Evolutionary conservation across 441 rosid species (phyloP).

Genomic region (Pelargonium fulgidum): DNA sequence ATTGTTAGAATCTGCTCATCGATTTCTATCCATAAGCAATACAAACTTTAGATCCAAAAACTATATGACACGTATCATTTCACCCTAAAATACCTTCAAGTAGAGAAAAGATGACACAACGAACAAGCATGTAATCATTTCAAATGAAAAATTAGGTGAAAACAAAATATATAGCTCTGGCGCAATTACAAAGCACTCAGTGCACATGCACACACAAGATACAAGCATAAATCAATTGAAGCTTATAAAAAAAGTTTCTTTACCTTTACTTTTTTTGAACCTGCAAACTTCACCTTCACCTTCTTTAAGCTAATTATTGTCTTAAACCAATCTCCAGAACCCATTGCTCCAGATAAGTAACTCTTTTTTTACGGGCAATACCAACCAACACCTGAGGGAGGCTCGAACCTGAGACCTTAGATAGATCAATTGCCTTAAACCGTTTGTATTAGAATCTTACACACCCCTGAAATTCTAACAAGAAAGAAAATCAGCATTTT

Average conservation of each 20-base stretch:
- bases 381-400: too few relatives aligned
- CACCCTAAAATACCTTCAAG: not conserved
- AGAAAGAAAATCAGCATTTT: not conserved
- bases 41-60: not conserved
- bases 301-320: slow-evolving; percentile 53
- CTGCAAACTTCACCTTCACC: slow-evolving; percentile 31
- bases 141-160: not conserved
- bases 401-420: too few relatives aligned
- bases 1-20: not conserved
- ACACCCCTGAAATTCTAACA: not conserved
- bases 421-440: too few relatives aligned
- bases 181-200: not conserved
- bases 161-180: not conserved
- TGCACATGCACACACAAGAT: too few relatives aligned
- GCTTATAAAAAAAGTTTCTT: too few relatives aligned
- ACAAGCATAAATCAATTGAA: not conserved
- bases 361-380: not conserved
- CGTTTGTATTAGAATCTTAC: not conserved
- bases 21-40: not conserved
- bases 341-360: slow-evolving; percentile 20
- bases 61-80: not conserved
- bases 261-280: slow-evolving; percentile 52
- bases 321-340: slow-evolving; percentile 73
- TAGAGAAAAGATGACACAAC: too few relatives aligned
- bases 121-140: not conserved